phyloP scores from a whole-genome alignment of 2,329 filamentous ascomycete species.

The Colletotrichum falcatum region DNA sequence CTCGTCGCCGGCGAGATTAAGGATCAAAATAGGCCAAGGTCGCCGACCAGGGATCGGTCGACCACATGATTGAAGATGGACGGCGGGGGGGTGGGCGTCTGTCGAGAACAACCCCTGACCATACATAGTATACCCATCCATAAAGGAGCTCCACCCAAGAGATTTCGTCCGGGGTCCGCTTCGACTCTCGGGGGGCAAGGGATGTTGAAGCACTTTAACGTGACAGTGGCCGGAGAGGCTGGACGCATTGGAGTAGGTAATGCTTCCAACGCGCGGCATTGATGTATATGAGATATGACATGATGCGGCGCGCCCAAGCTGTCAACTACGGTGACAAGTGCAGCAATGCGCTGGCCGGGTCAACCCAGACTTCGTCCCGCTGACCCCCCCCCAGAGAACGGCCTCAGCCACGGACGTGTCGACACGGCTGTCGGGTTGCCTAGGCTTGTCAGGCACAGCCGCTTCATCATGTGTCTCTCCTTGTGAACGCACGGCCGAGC shows the following conservation, averaged over 20 bases:
- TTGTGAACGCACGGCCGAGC: neutral
- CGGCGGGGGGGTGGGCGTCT: neutral
- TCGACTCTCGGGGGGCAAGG: conserved; percentile 1
- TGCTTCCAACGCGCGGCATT: neutral
- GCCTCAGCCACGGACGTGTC: neutral
- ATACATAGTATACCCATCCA: too few relatives aligned
- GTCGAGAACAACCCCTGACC: conserved; percentile 11
- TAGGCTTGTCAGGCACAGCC: neutral
- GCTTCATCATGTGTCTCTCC: neutral
- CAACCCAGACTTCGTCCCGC: conserved; percentile 4
- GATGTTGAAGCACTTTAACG: neutral
- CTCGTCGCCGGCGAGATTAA: conserved; percentile 37
- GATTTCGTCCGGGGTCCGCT: neutral
- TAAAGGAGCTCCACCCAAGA: neutral
- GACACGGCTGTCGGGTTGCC: neutral
- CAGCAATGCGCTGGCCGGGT: conserved; percentile 13
- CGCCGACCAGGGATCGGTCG: conserved; percentile 20
- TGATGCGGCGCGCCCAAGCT: conserved; percentile 10
- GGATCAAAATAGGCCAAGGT: conserved; percentile 32
- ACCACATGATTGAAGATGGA: conserved; percentile 37
- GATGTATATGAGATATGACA: conserved; percentile 14
- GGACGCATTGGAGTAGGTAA: conserved; percentile 4
- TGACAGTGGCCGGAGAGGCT: neutral
- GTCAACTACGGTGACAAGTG: conserved; percentile 13
- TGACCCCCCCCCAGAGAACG: neutral